phyloP scores from a whole-genome alignment of 2,329 filamentous ascomycete species.

The Penicillium sp. region DNA sequence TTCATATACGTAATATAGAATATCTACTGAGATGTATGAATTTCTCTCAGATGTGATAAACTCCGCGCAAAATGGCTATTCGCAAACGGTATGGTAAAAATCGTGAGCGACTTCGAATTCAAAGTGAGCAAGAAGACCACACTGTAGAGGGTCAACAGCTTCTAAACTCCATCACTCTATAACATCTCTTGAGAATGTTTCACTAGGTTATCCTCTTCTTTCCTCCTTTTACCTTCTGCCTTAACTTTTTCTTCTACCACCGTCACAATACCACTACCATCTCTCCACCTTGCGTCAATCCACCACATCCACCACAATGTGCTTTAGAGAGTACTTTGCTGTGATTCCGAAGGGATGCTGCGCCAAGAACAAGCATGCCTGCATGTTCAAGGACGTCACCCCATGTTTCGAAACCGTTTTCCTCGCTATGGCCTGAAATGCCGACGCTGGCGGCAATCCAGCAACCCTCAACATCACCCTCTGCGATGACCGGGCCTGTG shows the following conservation, averaged over 20 bases:
- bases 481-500: not conserved
- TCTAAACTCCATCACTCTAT: not conserved
- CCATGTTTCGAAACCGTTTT: not conserved
- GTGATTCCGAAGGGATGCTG: not conserved
- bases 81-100: not conserved
- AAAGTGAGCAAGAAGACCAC: not conserved
- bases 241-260: not conserved
- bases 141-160: no score
- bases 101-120: not conserved
- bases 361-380: not conserved
- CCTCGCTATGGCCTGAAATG: not conserved
- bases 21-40: not conserved
- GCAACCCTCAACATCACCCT: not conserved
- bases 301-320: not conserved
- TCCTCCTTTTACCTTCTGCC: not conserved
- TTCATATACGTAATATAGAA: not conserved
- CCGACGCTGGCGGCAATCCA: not conserved
- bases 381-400: not conserved
- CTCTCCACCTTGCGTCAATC: not conserved
- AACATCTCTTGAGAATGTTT: not conserved
- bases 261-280: not conserved
- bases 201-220: not conserved
- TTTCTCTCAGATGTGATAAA: not conserved
- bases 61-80: not conserved
- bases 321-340: not conserved